Evolutionary conservation across 2,329 filamentous ascomycete species (phyloP).

Genomic region (Pestalotiopsis sp.): DNA sequence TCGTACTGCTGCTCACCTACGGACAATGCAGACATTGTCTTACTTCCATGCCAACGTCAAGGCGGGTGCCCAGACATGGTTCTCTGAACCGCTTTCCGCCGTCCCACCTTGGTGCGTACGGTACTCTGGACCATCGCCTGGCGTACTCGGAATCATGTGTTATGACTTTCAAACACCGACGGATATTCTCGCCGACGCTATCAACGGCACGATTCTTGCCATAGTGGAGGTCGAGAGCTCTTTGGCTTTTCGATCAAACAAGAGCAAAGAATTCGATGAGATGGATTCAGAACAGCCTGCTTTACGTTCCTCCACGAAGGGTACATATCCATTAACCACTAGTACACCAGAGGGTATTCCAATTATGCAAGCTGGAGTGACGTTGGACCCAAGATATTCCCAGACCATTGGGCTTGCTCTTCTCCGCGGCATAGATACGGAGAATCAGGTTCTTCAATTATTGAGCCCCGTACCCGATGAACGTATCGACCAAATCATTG

Average conservation of each 20-base stretch:
- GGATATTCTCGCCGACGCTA: slow-evolving; percentile 62
- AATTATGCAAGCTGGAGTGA: slow-evolving; percentile 60
- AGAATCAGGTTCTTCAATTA: slow-evolving; percentile 59
- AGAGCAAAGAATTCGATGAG: slow-evolving; percentile 14
- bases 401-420: slow-evolving; percentile 66
- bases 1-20: slow-evolving; percentile 66
- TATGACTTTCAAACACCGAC: slow-evolving; percentile 67
- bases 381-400: slow-evolving; percentile 63
- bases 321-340: slow-evolving; percentile 32
- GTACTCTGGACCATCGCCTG: slow-evolving; percentile 53
- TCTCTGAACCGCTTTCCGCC: slow-evolving; percentile 56
- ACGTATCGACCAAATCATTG: slow-evolving; percentile 41
- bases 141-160: slow-evolving; percentile 67
- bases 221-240: slow-evolving; percentile 63
- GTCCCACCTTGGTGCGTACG: slow-evolving; percentile 63
- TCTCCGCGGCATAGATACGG: slow-evolving; percentile 68
- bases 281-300: slow-evolving; percentile 26
- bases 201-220: slow-evolving; percentile 73
- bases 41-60: slow-evolving; percentile 66
- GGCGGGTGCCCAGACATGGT: slow-evolving; percentile 46
- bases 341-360: slow-evolving; percentile 60
- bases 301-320: slow-evolving; percentile 12
- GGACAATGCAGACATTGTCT: slow-evolving; percentile 77
- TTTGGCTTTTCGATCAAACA: slow-evolving; percentile 45
- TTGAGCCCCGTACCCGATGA: slow-evolving; percentile 59